Percentiles rank a stretch among this genome's conserved stretches.
Evolutionary conservation across 345 rosid species (phyloP).

Genomic region (Bretschneidera sinensis): DNA sequence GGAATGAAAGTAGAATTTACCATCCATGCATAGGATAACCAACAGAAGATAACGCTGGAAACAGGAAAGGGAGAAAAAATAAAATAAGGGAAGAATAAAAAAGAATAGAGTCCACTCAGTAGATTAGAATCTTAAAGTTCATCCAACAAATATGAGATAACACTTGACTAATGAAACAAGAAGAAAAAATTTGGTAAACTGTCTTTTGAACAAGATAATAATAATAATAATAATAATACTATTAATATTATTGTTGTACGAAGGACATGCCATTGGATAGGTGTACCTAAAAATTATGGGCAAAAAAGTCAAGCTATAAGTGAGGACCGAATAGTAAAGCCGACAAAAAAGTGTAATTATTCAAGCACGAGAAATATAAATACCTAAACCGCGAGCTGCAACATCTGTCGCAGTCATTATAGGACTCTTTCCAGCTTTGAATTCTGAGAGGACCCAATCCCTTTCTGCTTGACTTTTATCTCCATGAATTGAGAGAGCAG

Average conservation of each 20-base stretch:
- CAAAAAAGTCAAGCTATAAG: not conserved
- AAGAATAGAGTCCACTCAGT: not conserved
- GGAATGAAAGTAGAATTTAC: no score
- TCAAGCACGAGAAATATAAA: conserved; percentile 6
- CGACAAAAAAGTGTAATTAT: not conserved
- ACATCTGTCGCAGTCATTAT: conserved; percentile 99
- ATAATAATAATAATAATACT: no score
- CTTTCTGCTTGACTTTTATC: conserved; percentile 99
- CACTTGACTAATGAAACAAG: not conserved
- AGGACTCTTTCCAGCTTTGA: conserved; percentile 95
- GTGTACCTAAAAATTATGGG: not conserved
- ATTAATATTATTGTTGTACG: no score
- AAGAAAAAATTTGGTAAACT: not conserved
- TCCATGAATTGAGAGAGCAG: conserved; percentile 96
- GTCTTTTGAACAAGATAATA: no score
- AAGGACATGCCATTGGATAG: not conserved
- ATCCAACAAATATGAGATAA: not conserved
- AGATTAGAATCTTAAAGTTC: not conserved
- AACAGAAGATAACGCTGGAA: no score
- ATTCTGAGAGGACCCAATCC: conserved; percentile 99
- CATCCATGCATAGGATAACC: no score
- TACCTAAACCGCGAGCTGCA: conserved; percentile 99
- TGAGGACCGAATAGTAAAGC: not conserved
- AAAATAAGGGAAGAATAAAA: no score
- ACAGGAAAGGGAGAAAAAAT: no score